These are phyloP conservation scores for Colletotrichum chlorophyti DNA, from an alignment of 2,329 filamentous ascomycete genomes.

Conservation along the genomic window DNA sequence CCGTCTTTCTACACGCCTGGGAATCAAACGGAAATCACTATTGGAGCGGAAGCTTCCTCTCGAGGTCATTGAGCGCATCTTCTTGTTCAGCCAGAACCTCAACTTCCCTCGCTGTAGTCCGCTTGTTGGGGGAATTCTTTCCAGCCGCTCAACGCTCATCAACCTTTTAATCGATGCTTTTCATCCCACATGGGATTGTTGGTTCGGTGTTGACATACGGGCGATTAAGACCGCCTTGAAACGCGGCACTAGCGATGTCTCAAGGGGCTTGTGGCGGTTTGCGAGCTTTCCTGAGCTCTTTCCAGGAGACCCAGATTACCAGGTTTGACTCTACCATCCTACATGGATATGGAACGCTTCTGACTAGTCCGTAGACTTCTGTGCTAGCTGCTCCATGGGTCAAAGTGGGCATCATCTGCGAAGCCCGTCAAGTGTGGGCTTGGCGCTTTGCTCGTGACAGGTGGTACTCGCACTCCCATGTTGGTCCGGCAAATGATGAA, in stretches of 20 bases:
- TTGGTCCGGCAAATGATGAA: slow-evolving; percentile 16
- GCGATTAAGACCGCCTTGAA: slow-evolving; percentile 13
- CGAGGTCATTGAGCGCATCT: slow-evolving; percentile 61
- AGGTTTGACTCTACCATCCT: slow-evolving; percentile 43
- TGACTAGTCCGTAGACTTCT: slow-evolving; percentile 42
- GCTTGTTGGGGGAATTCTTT: slow-evolving; percentile 54
- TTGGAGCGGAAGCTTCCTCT: slow-evolving; percentile 49
- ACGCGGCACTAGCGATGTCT: slow-evolving; percentile 1
- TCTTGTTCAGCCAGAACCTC: slow-evolving; percentile 56
- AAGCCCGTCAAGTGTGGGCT: slow-evolving; percentile 56
- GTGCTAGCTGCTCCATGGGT: slow-evolving; percentile 53
- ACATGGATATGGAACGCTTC: not conserved
- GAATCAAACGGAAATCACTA: slow-evolving; percentile 28
- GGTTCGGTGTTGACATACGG: slow-evolving; percentile 38
- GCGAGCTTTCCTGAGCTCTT: slow-evolving; percentile 28
- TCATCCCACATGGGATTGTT: slow-evolving; percentile 46
- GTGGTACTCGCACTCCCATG: slow-evolving; percentile 39
- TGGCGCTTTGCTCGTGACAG: slow-evolving; percentile 43
- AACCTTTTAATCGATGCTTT: slow-evolving; percentile 45
- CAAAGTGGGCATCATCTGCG: slow-evolving; percentile 51
- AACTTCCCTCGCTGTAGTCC: slow-evolving; percentile 52
- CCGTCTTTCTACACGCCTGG: slow-evolving; percentile 2
- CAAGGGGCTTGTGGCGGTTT: not conserved
- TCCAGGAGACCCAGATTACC: slow-evolving; percentile 49
- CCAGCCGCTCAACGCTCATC: slow-evolving; percentile 44